phyloP scores from a whole-genome alignment of 1,284 basidiomycete genomes.

The Wallemia ichthyophaga region DNA sequence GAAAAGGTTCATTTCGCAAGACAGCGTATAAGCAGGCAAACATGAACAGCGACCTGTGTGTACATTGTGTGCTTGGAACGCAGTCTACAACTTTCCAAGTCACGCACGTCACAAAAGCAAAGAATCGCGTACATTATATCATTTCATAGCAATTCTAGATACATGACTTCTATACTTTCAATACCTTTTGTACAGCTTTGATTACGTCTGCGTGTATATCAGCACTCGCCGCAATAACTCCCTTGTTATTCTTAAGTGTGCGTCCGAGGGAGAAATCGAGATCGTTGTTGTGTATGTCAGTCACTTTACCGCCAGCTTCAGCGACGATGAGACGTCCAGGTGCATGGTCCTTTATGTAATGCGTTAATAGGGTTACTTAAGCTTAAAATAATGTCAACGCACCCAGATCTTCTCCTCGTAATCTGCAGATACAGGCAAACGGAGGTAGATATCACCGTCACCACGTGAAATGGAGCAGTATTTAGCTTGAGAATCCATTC shows the following conservation, averaged over 20 bases:
- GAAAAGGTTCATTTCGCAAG: not conserved
- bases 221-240: conserved; percentile 46
- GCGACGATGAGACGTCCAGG: conserved; percentile 54
- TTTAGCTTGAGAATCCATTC: conserved; percentile 96
- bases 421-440: conserved; percentile 48
- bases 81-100: too few species aligned
- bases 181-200: conserved; percentile 38
- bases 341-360: conserved; percentile 49
- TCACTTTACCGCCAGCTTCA: conserved; percentile 65
- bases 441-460: conserved; percentile 63
- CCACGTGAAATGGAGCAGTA: conserved; percentile 66
- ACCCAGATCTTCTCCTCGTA: conserved; percentile 81
- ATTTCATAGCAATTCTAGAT: too few species aligned
- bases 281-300: conserved; percentile 43
- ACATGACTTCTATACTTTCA: too few species aligned
- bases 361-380: too few species aligned
- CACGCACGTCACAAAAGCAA: too few species aligned
- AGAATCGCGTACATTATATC: not conserved
- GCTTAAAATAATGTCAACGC: conserved; percentile 9
- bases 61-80: too few species aligned
- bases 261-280: conserved; percentile 68
- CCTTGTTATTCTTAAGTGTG: conserved; percentile 58
- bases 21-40: not conserved
- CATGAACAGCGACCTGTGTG: too few species aligned
- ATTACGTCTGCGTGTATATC: conserved; percentile 36